Percentiles rank a stretch among this genome's conserved stretches.
These are phyloP conservation scores for Dujonia santamariae DNA, from an alignment of 1,139 yeast genomes.

Conservation along the genomic window DNA sequence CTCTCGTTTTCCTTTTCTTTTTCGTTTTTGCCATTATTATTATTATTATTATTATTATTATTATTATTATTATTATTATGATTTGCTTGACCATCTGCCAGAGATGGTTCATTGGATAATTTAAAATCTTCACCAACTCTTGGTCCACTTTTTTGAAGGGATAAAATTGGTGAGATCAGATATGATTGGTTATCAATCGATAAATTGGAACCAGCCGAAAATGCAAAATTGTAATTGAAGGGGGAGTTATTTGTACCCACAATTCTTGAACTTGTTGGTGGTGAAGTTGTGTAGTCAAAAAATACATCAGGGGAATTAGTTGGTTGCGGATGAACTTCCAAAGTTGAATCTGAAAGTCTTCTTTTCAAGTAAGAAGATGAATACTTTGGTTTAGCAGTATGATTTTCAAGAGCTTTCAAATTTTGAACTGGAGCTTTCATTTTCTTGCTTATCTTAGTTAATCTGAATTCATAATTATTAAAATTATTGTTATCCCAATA, in stretches of 20 bases:
- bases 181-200: slow-evolving; percentile 35
- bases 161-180: slow-evolving; percentile 38
- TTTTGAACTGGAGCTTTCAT: slow-evolving; percentile 6
- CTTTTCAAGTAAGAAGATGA: slow-evolving; percentile 38
- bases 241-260: slow-evolving; percentile 7
- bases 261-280: slow-evolving; percentile 2
- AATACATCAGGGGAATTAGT: slow-evolving; percentile 6
- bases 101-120: slow-evolving; percentile 3
- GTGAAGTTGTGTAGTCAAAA: slow-evolving; percentile 4
- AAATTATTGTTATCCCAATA: slow-evolving; percentile 75
- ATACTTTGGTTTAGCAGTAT: slow-evolving; percentile 34
- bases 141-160: slow-evolving; percentile 14
- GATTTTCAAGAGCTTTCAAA: slow-evolving; percentile 15
- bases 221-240: slow-evolving; percentile 11
- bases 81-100: slow-evolving; percentile 5
- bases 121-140: slow-evolving; percentile 5
- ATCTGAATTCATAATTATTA: slow-evolving; percentile 55
- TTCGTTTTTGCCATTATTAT: background rate
- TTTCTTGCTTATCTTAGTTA: slow-evolving; percentile 24
- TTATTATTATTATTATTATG: background rate
- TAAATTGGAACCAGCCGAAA: slow-evolving; percentile 11
- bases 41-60: background rate
- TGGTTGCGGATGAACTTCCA: slow-evolving; percentile 13
- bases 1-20: slow-evolving; percentile 2
- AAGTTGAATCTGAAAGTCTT: slow-evolving; percentile 30